These are phyloP conservation scores for Moniliophthora roreri DNA, from an alignment of 1,284 basidiomycete species.

Conservation along the genomic window DNA sequence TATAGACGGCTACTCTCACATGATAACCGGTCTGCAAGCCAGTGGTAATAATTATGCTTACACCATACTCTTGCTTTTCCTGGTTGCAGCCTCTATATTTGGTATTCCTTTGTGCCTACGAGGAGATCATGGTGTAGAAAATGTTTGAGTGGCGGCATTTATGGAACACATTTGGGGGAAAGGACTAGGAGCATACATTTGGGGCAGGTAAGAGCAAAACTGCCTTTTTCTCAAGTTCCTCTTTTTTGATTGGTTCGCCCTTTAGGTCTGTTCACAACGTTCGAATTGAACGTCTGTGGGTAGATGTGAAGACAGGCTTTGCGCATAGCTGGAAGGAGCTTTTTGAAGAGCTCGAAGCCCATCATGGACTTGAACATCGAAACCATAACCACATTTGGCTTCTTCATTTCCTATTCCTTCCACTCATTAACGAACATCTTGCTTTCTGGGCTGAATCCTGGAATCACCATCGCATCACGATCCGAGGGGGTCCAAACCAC, in stretches of 20 bases:
- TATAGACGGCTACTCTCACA: slow-evolving; percentile 12
- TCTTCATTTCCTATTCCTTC: slow-evolving; percentile 28
- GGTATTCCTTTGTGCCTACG: slow-evolving; percentile 24
- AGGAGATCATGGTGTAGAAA: slow-evolving; percentile 28
- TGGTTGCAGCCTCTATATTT: slow-evolving; percentile 11
- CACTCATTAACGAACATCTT: slow-evolving; percentile 23
- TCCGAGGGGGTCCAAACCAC: slow-evolving; percentile 15
- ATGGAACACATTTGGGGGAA: slow-evolving; percentile 22
- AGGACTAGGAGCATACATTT: slow-evolving; percentile 24
- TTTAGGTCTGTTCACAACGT: slow-evolving; percentile 10
- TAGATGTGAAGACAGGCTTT: slow-evolving; percentile 4
- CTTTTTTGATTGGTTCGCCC: no score
- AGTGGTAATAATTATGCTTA: slow-evolving; percentile 9
- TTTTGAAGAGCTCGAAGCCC: slow-evolving; percentile 4
- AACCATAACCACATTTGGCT: slow-evolving; percentile 23
- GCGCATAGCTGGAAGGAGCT: slow-evolving; percentile 4
- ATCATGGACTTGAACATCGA: background rate
- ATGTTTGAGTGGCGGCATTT: slow-evolving; percentile 20
- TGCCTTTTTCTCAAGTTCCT: no score
- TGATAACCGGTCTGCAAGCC: slow-evolving; percentile 8
- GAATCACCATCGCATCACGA: slow-evolving; percentile 26
- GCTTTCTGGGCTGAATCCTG: slow-evolving; percentile 21
- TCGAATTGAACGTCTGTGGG: slow-evolving; percentile 12
- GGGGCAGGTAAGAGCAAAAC: slow-evolving; percentile 18
- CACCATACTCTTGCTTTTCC: slow-evolving; percentile 27